Evolutionary conservation across 345 rosid genomes (phyloP).

Genomic region (Citrus reticulata): DNA sequence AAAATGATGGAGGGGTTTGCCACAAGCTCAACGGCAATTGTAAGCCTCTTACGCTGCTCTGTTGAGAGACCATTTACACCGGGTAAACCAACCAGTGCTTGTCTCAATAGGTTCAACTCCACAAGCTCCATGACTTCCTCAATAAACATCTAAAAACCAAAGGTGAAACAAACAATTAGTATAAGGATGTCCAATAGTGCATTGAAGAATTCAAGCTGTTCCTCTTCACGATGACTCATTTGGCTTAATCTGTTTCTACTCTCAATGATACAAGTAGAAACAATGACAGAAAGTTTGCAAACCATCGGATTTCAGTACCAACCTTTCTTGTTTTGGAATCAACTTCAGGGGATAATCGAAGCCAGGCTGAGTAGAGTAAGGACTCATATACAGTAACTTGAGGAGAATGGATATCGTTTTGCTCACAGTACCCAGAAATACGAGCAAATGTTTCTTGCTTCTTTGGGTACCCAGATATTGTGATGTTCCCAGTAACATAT

Average conservation of each 20-base stretch:
- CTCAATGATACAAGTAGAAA: too few species aligned
- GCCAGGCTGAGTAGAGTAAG: slow-evolving; percentile 75
- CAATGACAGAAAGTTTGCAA: too few species aligned
- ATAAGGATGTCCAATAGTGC: too few species aligned
- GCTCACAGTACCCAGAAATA: slow-evolving; percentile 75
- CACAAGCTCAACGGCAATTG: slow-evolving; percentile 89
- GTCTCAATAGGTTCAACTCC: slow-evolving; percentile 52
- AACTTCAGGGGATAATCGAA: slow-evolving; percentile 54
- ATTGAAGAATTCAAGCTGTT: background rate
- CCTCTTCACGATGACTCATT: too few species aligned
- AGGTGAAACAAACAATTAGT: too few species aligned
- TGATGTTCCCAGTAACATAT: slow-evolving; percentile 59
- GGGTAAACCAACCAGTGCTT: slow-evolving; percentile 78
- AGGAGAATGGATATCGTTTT: slow-evolving; percentile 78
- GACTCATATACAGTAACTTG: slow-evolving; percentile 75
- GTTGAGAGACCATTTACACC: slow-evolving; percentile 79
- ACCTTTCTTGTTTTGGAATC: slow-evolving; percentile 58
- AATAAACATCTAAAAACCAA: slow-evolving; percentile 54
- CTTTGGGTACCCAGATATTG: slow-evolving; percentile 69
- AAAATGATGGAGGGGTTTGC: slow-evolving; percentile 90
- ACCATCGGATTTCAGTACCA: background rate
- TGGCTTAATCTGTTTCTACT: too few species aligned
- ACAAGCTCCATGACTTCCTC: slow-evolving; percentile 92
- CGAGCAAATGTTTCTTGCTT: slow-evolving; percentile 84
- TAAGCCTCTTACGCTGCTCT: slow-evolving; percentile 82